Evolutionary conservation across 371 early-diverging fungal species (phyloP), one percentile per base, ranked within the genome.

Genomic region (Lichtheimia corymbifera): DNA sequence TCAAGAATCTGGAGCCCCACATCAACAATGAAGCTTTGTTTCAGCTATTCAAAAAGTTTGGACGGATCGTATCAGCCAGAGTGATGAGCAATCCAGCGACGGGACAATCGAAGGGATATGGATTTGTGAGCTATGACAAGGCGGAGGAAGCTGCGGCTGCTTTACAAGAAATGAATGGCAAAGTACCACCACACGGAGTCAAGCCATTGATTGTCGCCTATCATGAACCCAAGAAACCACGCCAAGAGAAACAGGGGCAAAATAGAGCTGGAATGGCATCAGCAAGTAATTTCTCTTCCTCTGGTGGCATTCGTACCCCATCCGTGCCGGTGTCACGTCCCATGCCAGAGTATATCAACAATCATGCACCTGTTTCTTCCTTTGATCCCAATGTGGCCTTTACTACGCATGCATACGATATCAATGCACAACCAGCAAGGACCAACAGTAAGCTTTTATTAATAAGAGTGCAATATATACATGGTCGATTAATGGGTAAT

Each of bases 191-290:
- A 13, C 6, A 35, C 9, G 58, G 66, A 22, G 55, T 61, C 4
- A 80, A 80, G 54, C 59, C 55, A 17, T 59, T 80, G 35, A 52
- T 68, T 25, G 71, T 80, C 18, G 73, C 74, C 22, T 80, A 63
- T 59, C 80, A 80, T 62, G 76, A 75, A 50, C 80, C 77, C 24
- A 75, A 72, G 61, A 77, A 80, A 43, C 66, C 70, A 13, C 67
- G 67, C 6, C 58, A 59, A 30, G 59, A 72, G 24, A 67, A 69
- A 61, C 66, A 74, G 28, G 65, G 72, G 50, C 62, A 58, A 47
- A 55, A 2, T 35, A 35, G 35, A 35, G 11, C 9, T 35, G 35
- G 35, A 9, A 35, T 35, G 35, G 11, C 35, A 35, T 11, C 35
- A 9, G 35, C 35, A 35, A 35, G 35, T 11, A 35, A 35, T 35